These are phyloP conservation scores for Citeromyces matritensis DNA, from an alignment of 805 yeast species.

Conservation along the genomic window DNA sequence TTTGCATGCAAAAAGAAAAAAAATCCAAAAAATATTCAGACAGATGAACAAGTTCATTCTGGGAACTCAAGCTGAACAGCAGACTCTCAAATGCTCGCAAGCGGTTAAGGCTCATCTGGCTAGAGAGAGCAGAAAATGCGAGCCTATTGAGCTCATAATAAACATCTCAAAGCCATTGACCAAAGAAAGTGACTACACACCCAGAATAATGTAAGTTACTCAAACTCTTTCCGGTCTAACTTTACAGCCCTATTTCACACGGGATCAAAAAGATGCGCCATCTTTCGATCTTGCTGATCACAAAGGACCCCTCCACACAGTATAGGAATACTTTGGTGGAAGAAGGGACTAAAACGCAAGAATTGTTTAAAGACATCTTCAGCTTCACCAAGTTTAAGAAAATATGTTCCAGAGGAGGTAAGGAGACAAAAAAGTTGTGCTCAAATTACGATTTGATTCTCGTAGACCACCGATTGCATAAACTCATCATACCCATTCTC, in stretches of 20 bases:
- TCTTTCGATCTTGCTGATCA: constrained; percentile 41
- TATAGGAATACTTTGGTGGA: constrained; percentile 33
- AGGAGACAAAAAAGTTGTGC: constrained; percentile 29
- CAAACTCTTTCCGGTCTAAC: constrained; percentile 1
- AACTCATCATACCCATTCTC: constrained; percentile 38
- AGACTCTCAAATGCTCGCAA: constrained; percentile 10
- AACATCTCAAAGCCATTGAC: constrained; percentile 30
- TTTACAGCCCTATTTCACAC: constrained; percentile 27
- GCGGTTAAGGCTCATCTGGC: constrained; percentile 16
- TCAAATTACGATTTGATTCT: constrained; percentile 54
- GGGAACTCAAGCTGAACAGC: background rate
- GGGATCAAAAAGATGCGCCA: constrained; percentile 33
- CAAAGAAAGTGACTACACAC: constrained; percentile 29
- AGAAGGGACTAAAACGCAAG: constrained; percentile 41
- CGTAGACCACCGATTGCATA: constrained; percentile 56
- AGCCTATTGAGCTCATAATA: constrained; percentile 24
- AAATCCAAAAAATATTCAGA: background rate
- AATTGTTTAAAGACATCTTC: constrained; percentile 43
- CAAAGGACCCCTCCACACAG: constrained; percentile 57
- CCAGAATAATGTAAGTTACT: constrained; percentile 27
- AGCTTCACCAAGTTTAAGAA: constrained; percentile 42
- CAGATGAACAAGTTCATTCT: background rate
- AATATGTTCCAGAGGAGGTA: constrained; percentile 21
- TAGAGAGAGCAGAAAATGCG: constrained; percentile 9
- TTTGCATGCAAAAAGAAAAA: background rate